Evolutionary conservation across 2,329 filamentous ascomycete species (phyloP).

Genomic region (Ophiostoma piceae): DNA sequence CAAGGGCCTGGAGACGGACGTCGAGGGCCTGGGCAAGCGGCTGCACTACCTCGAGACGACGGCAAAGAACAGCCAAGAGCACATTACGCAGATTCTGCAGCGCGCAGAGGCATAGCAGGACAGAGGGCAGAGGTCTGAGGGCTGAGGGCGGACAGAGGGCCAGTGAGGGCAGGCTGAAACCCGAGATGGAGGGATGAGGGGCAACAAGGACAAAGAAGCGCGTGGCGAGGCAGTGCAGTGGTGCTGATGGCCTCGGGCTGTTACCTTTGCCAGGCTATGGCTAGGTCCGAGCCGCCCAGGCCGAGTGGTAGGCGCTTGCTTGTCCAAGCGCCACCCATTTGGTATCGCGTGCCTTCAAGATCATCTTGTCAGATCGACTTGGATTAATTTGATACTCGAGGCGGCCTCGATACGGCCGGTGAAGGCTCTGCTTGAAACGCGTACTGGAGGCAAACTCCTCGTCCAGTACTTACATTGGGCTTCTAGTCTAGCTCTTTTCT

Average conservation of each 20-base stretch:
- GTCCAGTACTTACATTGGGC: neutral
- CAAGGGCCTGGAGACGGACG: constrained; percentile 68
- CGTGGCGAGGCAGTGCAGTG: neutral
- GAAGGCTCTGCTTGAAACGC: neutral
- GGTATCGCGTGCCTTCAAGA: neutral
- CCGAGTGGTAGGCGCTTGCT: neutral
- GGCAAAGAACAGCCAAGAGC: constrained; percentile 85
- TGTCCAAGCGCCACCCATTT: neutral
- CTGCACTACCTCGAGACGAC: constrained; percentile 92
- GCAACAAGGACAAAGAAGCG: neutral
- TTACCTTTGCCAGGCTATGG: neutral
- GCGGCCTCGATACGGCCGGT: neutral
- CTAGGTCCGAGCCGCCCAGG: neutral
- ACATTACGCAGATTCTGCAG: constrained; percentile 82
- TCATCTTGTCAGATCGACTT: neutral
- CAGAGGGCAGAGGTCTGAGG: neutral
- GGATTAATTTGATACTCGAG: neutral
- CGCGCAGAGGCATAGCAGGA: constrained; percentile 35
- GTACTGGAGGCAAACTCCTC: neutral
- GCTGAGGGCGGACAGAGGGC: neutral
- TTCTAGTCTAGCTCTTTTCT: neutral
- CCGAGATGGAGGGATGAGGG: neutral
- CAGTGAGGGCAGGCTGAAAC: neutral
- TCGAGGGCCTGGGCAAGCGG: constrained; percentile 78
- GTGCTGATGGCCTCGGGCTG: neutral